Evolutionary conservation across 1,139 yeast genomes (phyloP).

Genomic region (Yamadazyma pseudoaaseri): DNA sequence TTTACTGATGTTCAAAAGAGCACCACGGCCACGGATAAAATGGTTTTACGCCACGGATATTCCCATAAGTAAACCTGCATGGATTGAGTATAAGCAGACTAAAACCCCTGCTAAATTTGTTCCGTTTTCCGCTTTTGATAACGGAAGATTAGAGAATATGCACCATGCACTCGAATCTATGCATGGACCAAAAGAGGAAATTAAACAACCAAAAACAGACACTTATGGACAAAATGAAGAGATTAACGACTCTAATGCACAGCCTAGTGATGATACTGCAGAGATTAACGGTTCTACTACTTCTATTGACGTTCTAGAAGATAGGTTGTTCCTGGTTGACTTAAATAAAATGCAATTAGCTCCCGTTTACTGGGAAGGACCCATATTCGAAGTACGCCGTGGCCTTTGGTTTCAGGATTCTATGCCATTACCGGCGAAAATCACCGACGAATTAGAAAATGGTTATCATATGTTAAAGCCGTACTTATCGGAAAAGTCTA

Average conservation of each 20-base stretch:
- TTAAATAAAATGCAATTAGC: conserved; percentile 49
- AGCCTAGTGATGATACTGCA: too few species aligned
- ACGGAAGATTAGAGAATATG: conserved; percentile 54
- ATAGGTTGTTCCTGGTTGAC: conserved; percentile 72
- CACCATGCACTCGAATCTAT: conserved; percentile 22
- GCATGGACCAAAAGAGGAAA: not conserved
- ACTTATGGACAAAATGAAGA: not conserved
- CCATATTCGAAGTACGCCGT: conserved; percentile 76
- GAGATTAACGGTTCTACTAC: conserved; percentile 4
- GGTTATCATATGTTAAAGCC: conserved; percentile 43
- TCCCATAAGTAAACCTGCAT: conserved; percentile 66
- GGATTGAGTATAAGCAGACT: conserved; percentile 48
- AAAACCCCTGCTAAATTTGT: conserved; percentile 59
- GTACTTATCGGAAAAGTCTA: conserved; percentile 18
- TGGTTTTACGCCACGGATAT: conserved; percentile 88
- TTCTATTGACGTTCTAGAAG: conserved; percentile 70
- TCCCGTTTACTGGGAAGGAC: conserved; percentile 91
- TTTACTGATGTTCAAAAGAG: not conserved
- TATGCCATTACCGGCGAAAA: conserved; percentile 51
- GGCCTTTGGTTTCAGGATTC: conserved; percentile 82
- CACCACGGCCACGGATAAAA: conserved; percentile 18
- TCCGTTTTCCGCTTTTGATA: conserved; percentile 69
- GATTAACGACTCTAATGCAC: not conserved
- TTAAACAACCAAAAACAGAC: not conserved
- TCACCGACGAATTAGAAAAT: conserved; percentile 61